Conservation (phyloP, 2,329 filamentous ascomycete species). For the Fusarium buxicola region DNA sequence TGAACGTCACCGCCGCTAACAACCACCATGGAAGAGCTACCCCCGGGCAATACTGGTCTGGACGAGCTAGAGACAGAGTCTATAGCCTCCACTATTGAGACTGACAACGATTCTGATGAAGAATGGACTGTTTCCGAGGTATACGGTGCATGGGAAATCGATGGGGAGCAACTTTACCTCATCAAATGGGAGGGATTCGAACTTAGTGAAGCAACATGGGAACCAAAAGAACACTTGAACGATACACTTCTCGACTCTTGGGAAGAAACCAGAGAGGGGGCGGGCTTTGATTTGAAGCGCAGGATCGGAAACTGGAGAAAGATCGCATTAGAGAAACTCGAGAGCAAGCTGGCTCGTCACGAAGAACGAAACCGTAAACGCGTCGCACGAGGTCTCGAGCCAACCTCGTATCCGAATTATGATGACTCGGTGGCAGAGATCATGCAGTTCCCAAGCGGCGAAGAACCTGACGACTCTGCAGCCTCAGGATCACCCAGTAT, state of each 20-base stretch:
- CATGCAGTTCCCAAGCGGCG: conserved; percentile 21
- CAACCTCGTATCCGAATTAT: conserved; percentile 38
- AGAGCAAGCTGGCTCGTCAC: conserved; percentile 53
- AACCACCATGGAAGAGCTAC: not conserved
- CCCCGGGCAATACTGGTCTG: conserved; percentile 12
- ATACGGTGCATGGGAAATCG: conserved; percentile 57
- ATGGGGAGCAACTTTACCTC: conserved; percentile 48
- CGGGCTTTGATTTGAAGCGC: conserved; percentile 52
- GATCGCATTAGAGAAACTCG: conserved; percentile 45
- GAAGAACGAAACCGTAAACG: conserved; percentile 59
- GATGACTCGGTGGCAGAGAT: conserved; percentile 40
- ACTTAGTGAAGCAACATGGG: conserved; percentile 60
- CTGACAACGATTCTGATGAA: conserved; percentile 52
- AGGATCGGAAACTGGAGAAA: conserved; percentile 53
- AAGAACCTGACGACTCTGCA: conserved; percentile 3
- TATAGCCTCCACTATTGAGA: conserved; percentile 50
- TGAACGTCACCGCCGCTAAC: not conserved
- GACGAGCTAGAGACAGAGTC: conserved; percentile 47
- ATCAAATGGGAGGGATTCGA: conserved; percentile 54
- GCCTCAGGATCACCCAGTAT: conserved; percentile 10
- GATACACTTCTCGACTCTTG: conserved; percentile 56
- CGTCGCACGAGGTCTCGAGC: conserved; percentile 50
- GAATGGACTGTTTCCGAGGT: conserved; percentile 65
- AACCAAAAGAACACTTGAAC: conserved; percentile 59
- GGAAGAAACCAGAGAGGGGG: conserved; percentile 55